Base-by-base conservation (phyloP, 1,139 yeast genomes). In the Keqinozyma sinolaborantium region DNA sequence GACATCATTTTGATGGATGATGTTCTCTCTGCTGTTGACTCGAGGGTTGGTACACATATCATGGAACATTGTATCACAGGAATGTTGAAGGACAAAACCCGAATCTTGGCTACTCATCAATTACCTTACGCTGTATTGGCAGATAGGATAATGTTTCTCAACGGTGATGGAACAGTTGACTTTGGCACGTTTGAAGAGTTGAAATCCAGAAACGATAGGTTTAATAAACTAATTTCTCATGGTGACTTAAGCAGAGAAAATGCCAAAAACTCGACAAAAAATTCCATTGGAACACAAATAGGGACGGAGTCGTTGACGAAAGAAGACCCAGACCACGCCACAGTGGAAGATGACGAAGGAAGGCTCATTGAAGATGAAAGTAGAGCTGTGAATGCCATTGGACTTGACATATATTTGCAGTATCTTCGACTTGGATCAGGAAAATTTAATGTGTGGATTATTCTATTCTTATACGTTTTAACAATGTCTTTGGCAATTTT, bases 1-100 rank as follows among this genome's bases (percentile, higher is more conserved):
- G 87, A 83, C 37, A 77, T 83, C 25, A 62, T 85, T 14, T 56
- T 88, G 35, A 64, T 88, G 38, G 97, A 88, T 51, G 97, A 88
- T 57, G 94, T 87, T 5, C 65, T 88, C 37, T 79, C 88, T 60
- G 97, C 96, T 2, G 96, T 88, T n/a, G 97, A 88, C 64, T 86
- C 95, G 5, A 79, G 85, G 50, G 96, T 87, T 16, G 95, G 95
- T 26, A 80, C 77, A 43, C 84, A 81, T 48, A 84, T 88, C 31
- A 76, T 86, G 72, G 80, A 79, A 35, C 60, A 75, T 15, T 85
- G 95, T 55, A 58, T 87, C 30, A 40, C 72, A 39, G 90, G 83
- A 0, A 43, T 77, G 30, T 53, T 87, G 45, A 56, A 58, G 28
- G 59, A 62, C 8, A 79, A 73, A 47, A 88, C 96, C 0, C 70